A percentile compares a stretch with the other conserved stretches of the same genome.
phyloP scores from a whole-genome alignment of 1,284 basidiomycete genomes.

The Clitocybe nebularis region DNA sequence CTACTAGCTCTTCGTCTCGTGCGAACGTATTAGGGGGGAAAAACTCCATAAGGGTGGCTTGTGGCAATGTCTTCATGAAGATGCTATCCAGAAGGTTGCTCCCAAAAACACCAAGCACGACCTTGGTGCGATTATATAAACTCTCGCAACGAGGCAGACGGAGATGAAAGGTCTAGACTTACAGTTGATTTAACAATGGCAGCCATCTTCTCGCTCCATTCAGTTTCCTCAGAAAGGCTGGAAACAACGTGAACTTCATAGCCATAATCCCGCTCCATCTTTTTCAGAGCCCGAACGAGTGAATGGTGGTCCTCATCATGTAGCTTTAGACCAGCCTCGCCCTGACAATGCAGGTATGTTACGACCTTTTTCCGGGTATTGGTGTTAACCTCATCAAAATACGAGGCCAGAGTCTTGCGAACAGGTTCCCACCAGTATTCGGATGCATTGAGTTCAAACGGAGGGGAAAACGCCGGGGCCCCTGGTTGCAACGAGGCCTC shows the following conservation, averaged over 20 bases:
- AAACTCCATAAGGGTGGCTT: constrained; percentile 73
- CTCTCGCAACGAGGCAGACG: constrained; percentile 7
- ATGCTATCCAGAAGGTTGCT: constrained; percentile 67
- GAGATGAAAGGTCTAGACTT: constrained; percentile 24
- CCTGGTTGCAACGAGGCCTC: constrained; percentile 29
- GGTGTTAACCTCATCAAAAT: constrained; percentile 38
- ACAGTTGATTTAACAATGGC: constrained; percentile 74
- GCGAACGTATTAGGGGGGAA: constrained; percentile 72
- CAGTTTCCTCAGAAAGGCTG: constrained; percentile 42
- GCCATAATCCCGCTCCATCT: constrained; percentile 53
- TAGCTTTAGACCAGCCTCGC: constrained; percentile 33
- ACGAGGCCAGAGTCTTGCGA: constrained; percentile 48
- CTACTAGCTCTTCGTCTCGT: constrained; percentile 64
- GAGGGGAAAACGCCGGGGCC: constrained; percentile 46
- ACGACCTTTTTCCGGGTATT: constrained; percentile 41
- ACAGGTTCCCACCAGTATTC: constrained; percentile 75
- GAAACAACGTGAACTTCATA: constrained; percentile 69
- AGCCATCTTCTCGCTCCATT: constrained; percentile 58
- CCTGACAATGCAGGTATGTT: constrained; percentile 66
- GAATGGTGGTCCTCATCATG: constrained; percentile 45
- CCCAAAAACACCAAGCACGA: constrained; percentile 72
- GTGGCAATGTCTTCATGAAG: constrained; percentile 62
- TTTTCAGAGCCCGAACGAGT: constrained; percentile 46
- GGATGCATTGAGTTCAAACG: constrained; percentile 56
- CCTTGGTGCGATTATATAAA: constrained; percentile 31